Conservation (phyloP, 805 yeast genomes). For the Lipomyces spencermartinsiae region DNA sequence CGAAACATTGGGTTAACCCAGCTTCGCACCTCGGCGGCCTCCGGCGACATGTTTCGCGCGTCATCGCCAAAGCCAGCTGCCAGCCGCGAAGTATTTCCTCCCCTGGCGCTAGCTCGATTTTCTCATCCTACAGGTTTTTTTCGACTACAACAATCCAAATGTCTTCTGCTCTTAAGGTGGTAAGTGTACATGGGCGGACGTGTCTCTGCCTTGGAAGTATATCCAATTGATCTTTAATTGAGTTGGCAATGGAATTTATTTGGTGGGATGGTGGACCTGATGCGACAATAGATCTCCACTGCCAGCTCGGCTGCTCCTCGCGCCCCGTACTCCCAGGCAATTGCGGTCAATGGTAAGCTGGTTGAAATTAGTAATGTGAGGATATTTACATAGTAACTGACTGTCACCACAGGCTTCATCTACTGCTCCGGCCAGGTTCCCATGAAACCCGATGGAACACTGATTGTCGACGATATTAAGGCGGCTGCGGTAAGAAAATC, state of each 20-base stretch:
- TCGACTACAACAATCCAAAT: slow-evolving; percentile 13
- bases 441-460: slow-evolving; percentile 73
- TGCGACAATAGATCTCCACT: slow-evolving; percentile 54
- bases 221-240: background rate
- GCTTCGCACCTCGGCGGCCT: slow-evolving; percentile 7
- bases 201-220: background rate
- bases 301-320: slow-evolving; percentile 93
- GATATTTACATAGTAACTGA: background rate
- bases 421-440: slow-evolving; percentile 97
- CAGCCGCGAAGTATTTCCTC: background rate
- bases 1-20: background rate
- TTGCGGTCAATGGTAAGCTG: slow-evolving; percentile 70
- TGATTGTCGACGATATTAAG: slow-evolving; percentile 75
- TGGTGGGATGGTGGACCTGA: background rate
- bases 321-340: slow-evolving; percentile 95
- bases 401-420: slow-evolving; percentile 62
- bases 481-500: slow-evolving; percentile 45
- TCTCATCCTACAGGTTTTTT: slow-evolving; percentile 5
- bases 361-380: background rate
- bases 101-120: background rate
- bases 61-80: background rate
- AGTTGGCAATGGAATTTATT: background rate
- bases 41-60: slow-evolving; percentile 7
- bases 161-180: slow-evolving; percentile 28
- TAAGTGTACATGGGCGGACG: slow-evolving; percentile 6